Percentiles rank a stretch among this genome's conserved stretches.
These are phyloP conservation scores for Raffaelea arxii DNA, from an alignment of 2,329 filamentous ascomycete genomes.

Conservation along the genomic window DNA sequence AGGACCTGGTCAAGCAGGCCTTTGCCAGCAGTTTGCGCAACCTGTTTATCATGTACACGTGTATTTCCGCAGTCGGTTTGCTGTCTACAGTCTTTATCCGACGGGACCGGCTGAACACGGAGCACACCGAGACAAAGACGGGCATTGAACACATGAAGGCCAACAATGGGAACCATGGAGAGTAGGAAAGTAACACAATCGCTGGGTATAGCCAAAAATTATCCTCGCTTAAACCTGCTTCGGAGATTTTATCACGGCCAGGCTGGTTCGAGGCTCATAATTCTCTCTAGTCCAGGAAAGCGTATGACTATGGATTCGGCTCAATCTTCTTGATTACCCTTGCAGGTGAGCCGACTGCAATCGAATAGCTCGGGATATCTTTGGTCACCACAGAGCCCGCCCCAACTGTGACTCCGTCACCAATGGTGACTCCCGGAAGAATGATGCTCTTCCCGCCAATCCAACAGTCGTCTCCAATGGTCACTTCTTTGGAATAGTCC, in stretches of 20 bases:
- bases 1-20: slow-evolving; percentile 3
- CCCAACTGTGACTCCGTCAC: slow-evolving; percentile 62
- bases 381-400: slow-evolving; percentile 80
- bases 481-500: slow-evolving; percentile 61
- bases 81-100: slow-evolving; percentile 6
- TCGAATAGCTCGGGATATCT: slow-evolving; percentile 48
- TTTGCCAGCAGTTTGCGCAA: slow-evolving; percentile 6
- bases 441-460: slow-evolving; percentile 62
- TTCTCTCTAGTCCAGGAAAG: no score
- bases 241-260: no score
- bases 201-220: no score
- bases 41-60: slow-evolving; percentile 8
- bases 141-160: not conserved
- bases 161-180: not conserved
- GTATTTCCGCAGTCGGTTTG: slow-evolving; percentile 2
- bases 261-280: no score
- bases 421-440: slow-evolving; percentile 69
- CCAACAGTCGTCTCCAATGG: slow-evolving; percentile 75
- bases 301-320: no score
- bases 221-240: no score
- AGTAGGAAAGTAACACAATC: no score
- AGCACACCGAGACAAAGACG: not conserved
- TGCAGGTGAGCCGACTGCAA: slow-evolving; percentile 33
- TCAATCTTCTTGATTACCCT: slow-evolving; percentile 36
- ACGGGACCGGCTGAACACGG: not conserved